Evolutionary conservation across 2,329 filamentous ascomycete species (phyloP), one percentile per base, ranked within the genome.

Genomic region (Xylariaceae sp.): DNA sequence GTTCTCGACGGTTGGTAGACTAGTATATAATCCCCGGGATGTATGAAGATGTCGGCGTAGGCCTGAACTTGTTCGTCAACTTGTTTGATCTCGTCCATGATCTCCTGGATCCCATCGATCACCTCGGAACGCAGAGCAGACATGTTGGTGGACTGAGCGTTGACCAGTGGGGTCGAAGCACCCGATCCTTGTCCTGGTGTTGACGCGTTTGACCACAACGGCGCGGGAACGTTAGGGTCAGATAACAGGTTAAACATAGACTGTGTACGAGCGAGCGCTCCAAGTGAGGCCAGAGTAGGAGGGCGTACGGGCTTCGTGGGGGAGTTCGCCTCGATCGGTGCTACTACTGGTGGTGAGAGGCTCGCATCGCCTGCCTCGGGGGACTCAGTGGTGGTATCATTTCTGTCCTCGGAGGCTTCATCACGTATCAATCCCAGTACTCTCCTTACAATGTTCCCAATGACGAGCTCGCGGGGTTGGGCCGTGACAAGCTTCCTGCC

Each of bases 21-120:
- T 57, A 99, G 83, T 58, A 99, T 90, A 64, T 92, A 88, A 72
- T 99, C 93, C 68, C 93, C 92, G 1, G 91, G 89, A 69, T 96
- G 91, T 60, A 99, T 96, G 72, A 97, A 90, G 41, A 95, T 90
- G 59, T 96, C 88, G 2, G 92, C 90, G 60, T 92, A 89, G 18
- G 86, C 85, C 2, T 93, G 90, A 64, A 99, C 95, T 72, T 96
- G 92, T 67, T 96, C 91, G 69, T 97, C 94, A 6, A 92, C 92
- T 68, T 93, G 89, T 61, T 89, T 88, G 51, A 99, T 86, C 74
- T 99, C 94, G 68, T 99, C 94, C 72, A 96, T 89, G 55, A 99
- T 92, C 71, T 99, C 94, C 65, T 91, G 87, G 65, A 99, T 97
- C 35, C 92, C 94, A 64, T 94, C 90, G 61, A 97, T 87, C 21